These are phyloP conservation scores for Syzygium jambos DNA, from an alignment of 345 rosid species.

Conservation along the genomic window DNA sequence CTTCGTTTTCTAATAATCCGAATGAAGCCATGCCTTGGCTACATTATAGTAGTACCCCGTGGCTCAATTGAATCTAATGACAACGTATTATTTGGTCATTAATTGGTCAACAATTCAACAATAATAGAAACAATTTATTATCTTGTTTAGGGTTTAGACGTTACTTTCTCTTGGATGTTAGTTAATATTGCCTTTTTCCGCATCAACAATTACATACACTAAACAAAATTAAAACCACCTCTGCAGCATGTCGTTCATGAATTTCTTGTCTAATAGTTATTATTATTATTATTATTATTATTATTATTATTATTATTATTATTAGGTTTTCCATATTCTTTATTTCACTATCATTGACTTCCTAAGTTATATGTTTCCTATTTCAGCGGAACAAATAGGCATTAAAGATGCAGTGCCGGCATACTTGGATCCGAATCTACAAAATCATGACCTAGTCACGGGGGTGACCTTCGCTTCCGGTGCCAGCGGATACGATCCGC, in stretches of 20 bases:
- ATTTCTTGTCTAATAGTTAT: neutral
- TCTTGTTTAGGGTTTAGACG: neutral
- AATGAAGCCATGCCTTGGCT: neutral
- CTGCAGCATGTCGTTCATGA: neutral
- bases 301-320: neutral
- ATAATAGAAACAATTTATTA: neutral
- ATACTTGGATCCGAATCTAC: slow-evolving; percentile 42
- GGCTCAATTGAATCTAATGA: neutral
- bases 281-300: neutral
- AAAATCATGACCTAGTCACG: slow-evolving; percentile 44
- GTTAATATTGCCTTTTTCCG: neutral
- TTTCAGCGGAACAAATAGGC: slow-evolving; percentile 63
- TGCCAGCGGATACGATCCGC: slow-evolving; percentile 67
- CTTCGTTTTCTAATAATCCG: neutral
- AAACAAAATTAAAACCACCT: neutral
- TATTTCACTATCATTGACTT: neutral
- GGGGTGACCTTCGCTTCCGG: slow-evolving; percentile 84
- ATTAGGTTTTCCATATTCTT: neutral
- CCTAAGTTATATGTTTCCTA: neutral
- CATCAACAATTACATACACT: neutral
- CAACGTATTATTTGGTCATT: neutral
- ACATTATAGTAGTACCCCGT: neutral
- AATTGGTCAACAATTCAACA: neutral
- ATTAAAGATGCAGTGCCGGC: slow-evolving; percentile 51
- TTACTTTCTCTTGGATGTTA: neutral